These are phyloP conservation scores for Colletotrichum brevisporum DNA, from an alignment of 2,329 filamentous ascomycete species.

Conservation along the genomic window DNA sequence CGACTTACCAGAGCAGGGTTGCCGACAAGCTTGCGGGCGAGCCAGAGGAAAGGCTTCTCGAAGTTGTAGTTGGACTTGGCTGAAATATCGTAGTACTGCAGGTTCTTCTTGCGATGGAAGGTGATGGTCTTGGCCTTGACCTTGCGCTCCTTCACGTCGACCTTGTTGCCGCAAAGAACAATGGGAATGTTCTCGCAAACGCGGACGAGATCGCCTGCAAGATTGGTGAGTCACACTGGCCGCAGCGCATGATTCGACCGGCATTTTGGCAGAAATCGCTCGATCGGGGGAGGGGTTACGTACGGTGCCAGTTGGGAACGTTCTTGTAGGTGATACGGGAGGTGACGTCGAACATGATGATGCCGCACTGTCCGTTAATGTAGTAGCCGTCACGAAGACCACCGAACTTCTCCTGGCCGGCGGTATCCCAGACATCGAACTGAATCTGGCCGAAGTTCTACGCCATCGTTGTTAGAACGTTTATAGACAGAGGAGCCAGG, in stretches of 20 bases:
- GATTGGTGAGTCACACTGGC: conserved; percentile 1
- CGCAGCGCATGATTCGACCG: neutral
- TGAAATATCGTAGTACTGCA: conserved; percentile 99
- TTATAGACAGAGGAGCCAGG: neutral
- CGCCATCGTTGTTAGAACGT: conserved; percentile 58
- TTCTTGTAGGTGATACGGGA: conserved; percentile 99
- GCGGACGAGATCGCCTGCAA: conserved; percentile 92
- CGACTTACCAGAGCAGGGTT: conserved; percentile 84
- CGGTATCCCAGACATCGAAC: conserved; percentile 99
- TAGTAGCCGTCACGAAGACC: conserved; percentile 99
- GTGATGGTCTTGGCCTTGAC: conserved; percentile 99
- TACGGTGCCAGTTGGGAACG: conserved; percentile 99
- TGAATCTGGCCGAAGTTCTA: conserved; percentile 96
- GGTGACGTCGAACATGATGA: conserved; percentile 99
- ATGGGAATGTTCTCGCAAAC: conserved; percentile 99
- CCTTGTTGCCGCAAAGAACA: conserved; percentile 98
- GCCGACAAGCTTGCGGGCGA: conserved; percentile 97
- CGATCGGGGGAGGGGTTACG: conserved; percentile 55
- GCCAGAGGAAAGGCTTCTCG: conserved; percentile 99
- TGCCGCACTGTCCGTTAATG: conserved; percentile 99
- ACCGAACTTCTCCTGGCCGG: conserved; percentile 99
- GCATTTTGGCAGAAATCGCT: neutral
- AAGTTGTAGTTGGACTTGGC: conserved; percentile 99
- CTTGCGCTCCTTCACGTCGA: conserved; percentile 99
- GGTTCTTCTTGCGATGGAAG: conserved; percentile 99